Conservation (phyloP, 2,329 filamentous ascomycete genomes). For the Stagonosporopsis rhizophila region DNA sequence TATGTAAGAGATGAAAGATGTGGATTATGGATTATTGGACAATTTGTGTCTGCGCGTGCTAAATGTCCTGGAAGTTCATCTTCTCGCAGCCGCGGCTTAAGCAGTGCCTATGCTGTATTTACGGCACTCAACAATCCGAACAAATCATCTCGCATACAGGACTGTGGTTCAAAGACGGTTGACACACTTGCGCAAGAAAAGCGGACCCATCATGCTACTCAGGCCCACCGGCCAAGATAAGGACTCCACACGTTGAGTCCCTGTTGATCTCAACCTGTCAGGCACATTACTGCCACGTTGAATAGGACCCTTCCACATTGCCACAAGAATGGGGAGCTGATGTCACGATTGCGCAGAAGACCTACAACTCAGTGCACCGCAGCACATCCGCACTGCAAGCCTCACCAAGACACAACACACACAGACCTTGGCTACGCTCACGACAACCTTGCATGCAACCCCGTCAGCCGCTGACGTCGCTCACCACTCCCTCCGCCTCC, state of each 20-base stretch:
- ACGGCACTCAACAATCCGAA: neutral
- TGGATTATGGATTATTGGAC: neutral
- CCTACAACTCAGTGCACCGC: neutral
- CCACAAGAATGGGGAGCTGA: neutral
- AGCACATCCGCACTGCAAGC: neutral
- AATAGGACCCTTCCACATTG: slow-evolving; percentile 1
- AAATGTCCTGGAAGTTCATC: neutral
- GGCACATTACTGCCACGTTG: neutral
- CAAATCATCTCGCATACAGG: slow-evolving; percentile 5
- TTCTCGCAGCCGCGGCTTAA: slow-evolving; percentile 9
- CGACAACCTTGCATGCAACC: neutral
- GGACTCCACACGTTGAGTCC: slow-evolving; percentile 2
- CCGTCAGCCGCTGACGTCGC: slow-evolving; percentile 20
- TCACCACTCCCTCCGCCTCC: slow-evolving; percentile 4
- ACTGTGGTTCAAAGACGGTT: slow-evolving; percentile 13
- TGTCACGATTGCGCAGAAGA: neutral
- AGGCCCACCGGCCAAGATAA: slow-evolving; percentile 17
- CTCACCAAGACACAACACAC: neutral
- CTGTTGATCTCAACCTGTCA: neutral
- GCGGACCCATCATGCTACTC: slow-evolving; percentile 3
- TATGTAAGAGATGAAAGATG: neutral
- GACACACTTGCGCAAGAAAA: slow-evolving; percentile 15
- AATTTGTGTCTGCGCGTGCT: neutral
- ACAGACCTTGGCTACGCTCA: slow-evolving; percentile 4
- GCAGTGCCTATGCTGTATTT: slow-evolving; percentile 1